phyloP scores from a whole-genome alignment of 495 filamentous ascomycete species.

The Aspergillus bridgeri region DNA sequence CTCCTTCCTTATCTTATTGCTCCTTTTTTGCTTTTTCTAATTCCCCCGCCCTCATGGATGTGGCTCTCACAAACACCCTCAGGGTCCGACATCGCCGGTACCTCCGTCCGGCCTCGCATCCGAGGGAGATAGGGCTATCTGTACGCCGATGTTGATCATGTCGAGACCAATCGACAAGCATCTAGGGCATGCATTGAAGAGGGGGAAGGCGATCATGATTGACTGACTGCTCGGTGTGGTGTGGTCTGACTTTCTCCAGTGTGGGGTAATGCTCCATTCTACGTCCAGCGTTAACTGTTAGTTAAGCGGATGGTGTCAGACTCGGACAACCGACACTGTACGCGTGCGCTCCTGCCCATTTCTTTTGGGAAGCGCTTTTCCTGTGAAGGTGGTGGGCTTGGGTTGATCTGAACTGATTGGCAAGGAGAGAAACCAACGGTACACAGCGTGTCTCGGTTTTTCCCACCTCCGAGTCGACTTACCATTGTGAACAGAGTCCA shows the following conservation, averaged over 20 bases:
- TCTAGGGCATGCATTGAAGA: slow-evolving; percentile 2
- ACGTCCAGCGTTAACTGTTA: too few species aligned
- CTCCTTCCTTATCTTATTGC: background rate
- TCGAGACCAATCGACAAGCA: slow-evolving; percentile 8
- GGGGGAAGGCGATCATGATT: slow-evolving; percentile 4
- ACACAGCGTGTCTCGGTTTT: background rate
- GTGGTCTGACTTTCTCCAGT: slow-evolving; percentile 11
- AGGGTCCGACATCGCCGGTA: background rate
- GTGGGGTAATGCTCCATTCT: slow-evolving; percentile 7
- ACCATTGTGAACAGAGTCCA: too few species aligned
- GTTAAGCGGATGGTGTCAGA: background rate
- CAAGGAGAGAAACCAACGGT: too few species aligned
- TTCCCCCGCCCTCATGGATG: background rate
- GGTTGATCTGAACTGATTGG: too few species aligned
- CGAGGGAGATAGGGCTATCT: background rate
- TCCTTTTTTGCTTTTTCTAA: background rate
- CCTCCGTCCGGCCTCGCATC: background rate
- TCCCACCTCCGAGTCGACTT: too few species aligned
- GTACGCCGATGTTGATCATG: background rate
- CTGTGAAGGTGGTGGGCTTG: background rate
- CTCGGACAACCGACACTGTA: background rate
- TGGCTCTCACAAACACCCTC: background rate
- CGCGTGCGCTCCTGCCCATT: background rate
- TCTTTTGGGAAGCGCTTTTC: background rate
- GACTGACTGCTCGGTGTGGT: slow-evolving; percentile 7